Conservation (phyloP, 805 yeast species). For the Candida caryicola region DNA sequence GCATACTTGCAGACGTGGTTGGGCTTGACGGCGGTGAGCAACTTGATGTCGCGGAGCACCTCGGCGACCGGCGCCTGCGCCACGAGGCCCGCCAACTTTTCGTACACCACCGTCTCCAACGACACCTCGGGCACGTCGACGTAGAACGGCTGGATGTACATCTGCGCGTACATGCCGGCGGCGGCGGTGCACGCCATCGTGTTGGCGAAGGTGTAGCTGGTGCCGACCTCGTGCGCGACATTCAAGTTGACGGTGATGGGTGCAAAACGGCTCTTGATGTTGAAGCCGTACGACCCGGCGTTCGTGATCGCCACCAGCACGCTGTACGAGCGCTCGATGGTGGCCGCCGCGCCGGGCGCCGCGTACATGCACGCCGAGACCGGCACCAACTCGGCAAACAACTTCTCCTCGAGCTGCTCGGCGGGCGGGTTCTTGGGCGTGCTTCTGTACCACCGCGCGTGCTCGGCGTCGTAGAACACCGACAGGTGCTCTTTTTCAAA, state of each 20-base stretch:
- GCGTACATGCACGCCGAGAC: conserved; percentile 10
- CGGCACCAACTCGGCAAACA: conserved; percentile 3
- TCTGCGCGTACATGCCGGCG: conserved; percentile 5
- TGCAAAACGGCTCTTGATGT: background rate
- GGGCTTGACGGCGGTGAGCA: conserved; percentile 3
- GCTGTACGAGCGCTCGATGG: conserved; percentile 1
- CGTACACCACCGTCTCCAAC: background rate
- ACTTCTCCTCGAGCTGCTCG: background rate
- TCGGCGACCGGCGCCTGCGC: background rate
- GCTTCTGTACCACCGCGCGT: background rate
- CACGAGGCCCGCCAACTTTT: conserved; percentile 1
- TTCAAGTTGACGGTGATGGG: background rate
- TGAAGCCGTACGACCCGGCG: background rate
- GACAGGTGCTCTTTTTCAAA: background rate
- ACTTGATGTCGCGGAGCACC: background rate
- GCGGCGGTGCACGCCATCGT: conserved; percentile 4
- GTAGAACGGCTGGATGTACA: conserved; percentile 10
- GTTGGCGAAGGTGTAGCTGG: conserved; percentile 1
- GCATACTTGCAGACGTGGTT: conserved; percentile 8
- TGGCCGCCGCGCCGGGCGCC: conserved; percentile 1
- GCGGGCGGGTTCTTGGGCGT: no score
- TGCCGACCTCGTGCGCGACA: background rate
- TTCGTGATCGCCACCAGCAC: background rate
- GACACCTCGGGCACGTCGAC: conserved; percentile 6
- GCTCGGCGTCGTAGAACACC: conserved; percentile 2